Evolutionary conservation across 2,329 filamentous ascomycete genomes (phyloP), one percentile per base, ranked within the genome.

Genomic region (Venturia asperata): DNA sequence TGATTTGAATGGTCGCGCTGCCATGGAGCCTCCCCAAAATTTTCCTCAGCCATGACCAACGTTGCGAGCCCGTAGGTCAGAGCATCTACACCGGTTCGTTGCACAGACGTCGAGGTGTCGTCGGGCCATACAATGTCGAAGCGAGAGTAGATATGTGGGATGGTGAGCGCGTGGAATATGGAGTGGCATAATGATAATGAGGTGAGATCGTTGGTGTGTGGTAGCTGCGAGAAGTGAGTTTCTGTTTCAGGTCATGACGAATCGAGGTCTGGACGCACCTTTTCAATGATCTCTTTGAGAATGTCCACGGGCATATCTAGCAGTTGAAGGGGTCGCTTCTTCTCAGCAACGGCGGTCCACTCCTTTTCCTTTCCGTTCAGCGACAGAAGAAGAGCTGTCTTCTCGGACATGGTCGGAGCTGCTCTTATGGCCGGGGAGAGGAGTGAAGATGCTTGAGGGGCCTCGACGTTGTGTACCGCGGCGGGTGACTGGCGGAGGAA

Each of bases 61-160:
- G 91, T 94, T 15, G 90, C 86, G 24, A 94, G 80, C 6, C 91
- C 90, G 73, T 91, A 93, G 0, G 90, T 92, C 58, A 94, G 83
- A 47, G 90, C 90, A 77, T 94, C 90, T 39, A 94, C 90, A 66
- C 87, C 88, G 49, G 86, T 86, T 55, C 87, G 82, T 64, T 87
- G 86, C 70, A 89, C 85, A 1, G 83, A 79, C 10, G 85, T 81
- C 9, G 83, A 80, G 68, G 83, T 82, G 41, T 84, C 85, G 71
- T 93, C 90, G 0, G 90, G 90, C 91, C 91, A 94, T 52, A 93
- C 88, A 68, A 94, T 94, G 72, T 94, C 90, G 75, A 94, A 94
- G 67, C 89, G 85, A 21, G 88, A 89, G 77, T 94, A 94, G 69
- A 94, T 91, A 70, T 87, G 85, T 21, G 90, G 90, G 30, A 91